Conservation (phyloP, 1,139 yeast genomes). For the Hyphopichia wangnamkhiaoensis region DNA sequence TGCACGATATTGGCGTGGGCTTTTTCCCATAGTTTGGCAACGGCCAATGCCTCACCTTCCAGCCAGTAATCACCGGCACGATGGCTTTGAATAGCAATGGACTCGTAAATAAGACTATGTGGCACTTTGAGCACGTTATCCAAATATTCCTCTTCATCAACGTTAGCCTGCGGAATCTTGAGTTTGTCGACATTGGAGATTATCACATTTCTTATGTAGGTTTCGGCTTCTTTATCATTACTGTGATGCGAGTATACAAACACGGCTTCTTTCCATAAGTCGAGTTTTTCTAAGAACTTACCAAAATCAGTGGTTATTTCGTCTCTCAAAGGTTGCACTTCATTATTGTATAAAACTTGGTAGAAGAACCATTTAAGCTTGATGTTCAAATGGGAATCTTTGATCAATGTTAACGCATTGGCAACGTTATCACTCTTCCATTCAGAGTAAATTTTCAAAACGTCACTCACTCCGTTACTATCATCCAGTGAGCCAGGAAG, state of each 20-base stretch:
- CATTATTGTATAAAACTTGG: conserved; percentile 34
- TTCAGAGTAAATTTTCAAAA: conserved; percentile 23
- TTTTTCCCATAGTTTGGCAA: conserved; percentile 59
- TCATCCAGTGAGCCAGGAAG: conserved; percentile 11
- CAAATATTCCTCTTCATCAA: conserved; percentile 34
- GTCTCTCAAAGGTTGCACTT: conserved; percentile 29
- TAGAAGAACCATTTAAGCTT: conserved; percentile 58
- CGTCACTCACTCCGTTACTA: conserved; percentile 17
- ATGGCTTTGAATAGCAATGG: conserved; percentile 50
- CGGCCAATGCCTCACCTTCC: conserved; percentile 62
- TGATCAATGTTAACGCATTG: conserved; percentile 10
- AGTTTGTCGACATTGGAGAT: conserved; percentile 48
- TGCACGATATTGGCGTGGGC: conserved; percentile 63
- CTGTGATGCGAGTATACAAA: conserved; percentile 58
- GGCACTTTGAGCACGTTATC: conserved; percentile 47
- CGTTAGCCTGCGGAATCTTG: conserved; percentile 19
- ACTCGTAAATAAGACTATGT: conserved; percentile 44
- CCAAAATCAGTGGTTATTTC: conserved; percentile 52
- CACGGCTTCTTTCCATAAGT: conserved; percentile 59
- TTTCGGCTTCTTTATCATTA: conserved; percentile 42
- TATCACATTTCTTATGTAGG: conserved; percentile 45
- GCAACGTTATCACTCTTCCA: conserved; percentile 7
- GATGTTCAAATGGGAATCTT: conserved; percentile 19
- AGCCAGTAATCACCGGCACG: conserved; percentile 50
- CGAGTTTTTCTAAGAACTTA: conserved; percentile 48